Evolutionary conservation across 805 yeast genomes (phyloP).

Genomic region (Cyberlindnera xishuangbannaensis): DNA sequence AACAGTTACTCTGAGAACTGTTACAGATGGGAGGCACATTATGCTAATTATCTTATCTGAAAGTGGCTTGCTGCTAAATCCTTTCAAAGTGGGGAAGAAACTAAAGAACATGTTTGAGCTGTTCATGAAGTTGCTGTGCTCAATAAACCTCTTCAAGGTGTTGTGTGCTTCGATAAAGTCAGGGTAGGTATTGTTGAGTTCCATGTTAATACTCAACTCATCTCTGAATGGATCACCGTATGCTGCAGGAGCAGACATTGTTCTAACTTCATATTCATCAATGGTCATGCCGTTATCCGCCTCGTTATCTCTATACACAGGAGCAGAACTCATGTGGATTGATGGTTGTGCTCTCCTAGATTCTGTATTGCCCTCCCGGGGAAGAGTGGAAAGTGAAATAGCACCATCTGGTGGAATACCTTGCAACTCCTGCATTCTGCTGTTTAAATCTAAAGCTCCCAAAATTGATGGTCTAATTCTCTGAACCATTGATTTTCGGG

Average conservation of each 20-base stretch:
- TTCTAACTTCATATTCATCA: slow-evolving; percentile 17
- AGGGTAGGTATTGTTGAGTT: slow-evolving; percentile 7
- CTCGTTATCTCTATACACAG: slow-evolving; percentile 15
- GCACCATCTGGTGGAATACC: slow-evolving; percentile 5
- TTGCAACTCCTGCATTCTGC: slow-evolving; percentile 10
- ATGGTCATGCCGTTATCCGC: slow-evolving; percentile 3
- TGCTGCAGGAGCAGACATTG: slow-evolving; percentile 15
- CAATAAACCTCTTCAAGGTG: slow-evolving; percentile 6
- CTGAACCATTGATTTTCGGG: slow-evolving; percentile 8
- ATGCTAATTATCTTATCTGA: slow-evolving; percentile 26
- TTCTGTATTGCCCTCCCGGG: slow-evolving; percentile 1
- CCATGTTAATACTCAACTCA: slow-evolving; percentile 3
- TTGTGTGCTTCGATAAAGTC: slow-evolving; percentile 12
- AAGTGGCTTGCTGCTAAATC: slow-evolving; percentile 23
- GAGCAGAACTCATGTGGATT: slow-evolving; percentile 19
- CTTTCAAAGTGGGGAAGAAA: slow-evolving; percentile 28
- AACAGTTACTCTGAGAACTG: slow-evolving; percentile 30
- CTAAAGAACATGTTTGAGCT: slow-evolving; percentile 4
- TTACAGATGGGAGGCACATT: slow-evolving; percentile 29
- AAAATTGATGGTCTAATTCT: slow-evolving; percentile 22
- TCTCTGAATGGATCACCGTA: slow-evolving; percentile 7
- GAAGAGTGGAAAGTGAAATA: slow-evolving; percentile 13
- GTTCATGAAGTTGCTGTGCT: slow-evolving; percentile 2
- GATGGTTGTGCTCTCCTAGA: neutral
- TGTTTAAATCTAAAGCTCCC: slow-evolving; percentile 21